Base-by-base conservation (phyloP, 176 grass and related monocot species). In the Oryza coarctata region DNA sequence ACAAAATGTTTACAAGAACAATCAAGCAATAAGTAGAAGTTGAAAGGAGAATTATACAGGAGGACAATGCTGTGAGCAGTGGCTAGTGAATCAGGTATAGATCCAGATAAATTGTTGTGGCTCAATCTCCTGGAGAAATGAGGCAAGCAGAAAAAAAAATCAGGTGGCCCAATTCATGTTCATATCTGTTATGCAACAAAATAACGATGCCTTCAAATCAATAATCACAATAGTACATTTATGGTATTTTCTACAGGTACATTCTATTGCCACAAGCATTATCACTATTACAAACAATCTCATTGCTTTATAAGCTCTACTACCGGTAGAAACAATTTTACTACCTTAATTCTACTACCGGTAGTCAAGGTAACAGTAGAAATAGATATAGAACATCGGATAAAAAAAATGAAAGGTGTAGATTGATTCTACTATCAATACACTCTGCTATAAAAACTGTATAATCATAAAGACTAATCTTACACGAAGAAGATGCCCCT, bases 101-200 rank as follows among this genome's bases (percentile, higher is more conserved):
- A 15, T 82, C 94, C 94, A 30, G 89, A 94, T 60, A 97, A 88
- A 27, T 76, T 90, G 87, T 97, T 97, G 71, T 97, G 91, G 79
- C 85, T 94, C 75, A 97, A 61, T 74, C 71, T 77, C 89, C 94
- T 97, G 81, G 14, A 36, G 68, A 43, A 36, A 79, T 40, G 67
- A 65, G 73, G 36, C 9, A 66, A 57, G 43, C 41, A 55, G 18
- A 65, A 26, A 76, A 62, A 71, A 32, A 72, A 47, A 47, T 41
- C 39, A 61, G 40, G 25, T 15, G 22, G n/a, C 3, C 36, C 6
- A 1, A 35, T 31, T 31, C 60, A 63, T 63, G 39, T 65, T 64
- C 18, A 78, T 40, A 47, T 45, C 43, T 20, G 9, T 43, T 13
- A 33, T 35, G 50, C 63, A 75, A 50, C 28, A 38, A 6, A 38